Evolutionary conservation across 148 eudicot genomes (phyloP), one percentile per base, ranked within the genome.

Genomic region (Polygonum aviculare): DNA sequence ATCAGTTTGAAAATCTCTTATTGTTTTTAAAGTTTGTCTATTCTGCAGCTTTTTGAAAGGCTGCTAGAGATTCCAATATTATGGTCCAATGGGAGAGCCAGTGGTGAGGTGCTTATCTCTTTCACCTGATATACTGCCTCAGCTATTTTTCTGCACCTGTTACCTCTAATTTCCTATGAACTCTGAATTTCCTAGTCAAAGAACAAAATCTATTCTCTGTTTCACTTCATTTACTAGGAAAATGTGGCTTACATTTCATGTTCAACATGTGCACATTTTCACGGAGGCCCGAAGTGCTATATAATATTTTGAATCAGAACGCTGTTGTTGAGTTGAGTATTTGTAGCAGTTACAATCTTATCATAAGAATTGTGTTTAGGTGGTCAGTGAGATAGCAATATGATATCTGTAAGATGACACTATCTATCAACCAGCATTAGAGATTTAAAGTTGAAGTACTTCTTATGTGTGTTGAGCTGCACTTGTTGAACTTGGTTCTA

Each of bases 31-130:
- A 50, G 74, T 57, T 84, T 71, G 18, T 67, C 57, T 69, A 80
- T 67, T 50, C 50, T 86, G 85, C 92, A 94, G 98, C 90, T 95
- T 63, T 92, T 95, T 77, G 98, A 95, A 83, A 90, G 97, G 86
- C 84, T 95, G 78, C 81, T 95, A 84, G 98, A 95, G 84, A 88
- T 95, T 80, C 98, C 98, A 69, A 92, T 95, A 55, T 76, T 82
- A 48, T 95, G 96, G 93, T 85, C 91, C 74, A 84, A 95, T 74
- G 98, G 98, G 69, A 92, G 98, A 95, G 97, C 98, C 81, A 90
- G 91, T 69, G 98, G 98, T 87, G 97, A 95, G 98, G 98, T 94
- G 93, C 93, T 87, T 86, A 84, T 84, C 72, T 67, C 72, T 67
- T 67, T 67, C 45, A 67, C 44, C 72, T 67, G 10, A 72, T 62